Evolutionary conservation across 2,329 filamentous ascomycete genomes (phyloP), one percentile per base, ranked within the genome.

Genomic region (Pyrenochaeta sp.): DNA sequence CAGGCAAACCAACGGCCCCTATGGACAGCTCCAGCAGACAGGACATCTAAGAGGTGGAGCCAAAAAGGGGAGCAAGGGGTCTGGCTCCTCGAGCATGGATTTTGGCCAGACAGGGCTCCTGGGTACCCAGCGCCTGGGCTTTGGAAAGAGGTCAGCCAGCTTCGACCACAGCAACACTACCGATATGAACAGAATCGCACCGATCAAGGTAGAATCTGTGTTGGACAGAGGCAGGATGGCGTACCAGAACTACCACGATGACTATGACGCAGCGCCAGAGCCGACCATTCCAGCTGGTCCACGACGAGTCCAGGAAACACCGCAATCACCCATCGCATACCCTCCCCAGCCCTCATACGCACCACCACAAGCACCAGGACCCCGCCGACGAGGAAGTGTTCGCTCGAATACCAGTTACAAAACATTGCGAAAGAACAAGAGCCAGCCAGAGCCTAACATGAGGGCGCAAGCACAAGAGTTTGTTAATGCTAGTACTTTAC

Each of bases 251-350:
- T 74, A 81, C 61, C 75, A 79, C 55, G 76, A 80, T 58, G 82
- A 87, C 59, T 85, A 87, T 72, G 88, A 94, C 66, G 88, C 90
- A 37, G 92, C 91, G 18, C 92, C 93, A 10, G 93, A 87, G 24
- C 93, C 93, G 4, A 92, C 85, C 19, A 80, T 96, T 23, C 90
- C 90, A 22, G 87, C 81, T 35, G 92, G 92, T 4, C 90, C 92
- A 43, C 84, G 90, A 51, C 75, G 81, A 54, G 60, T 71, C 31
- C 73, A 72, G 28, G 73, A 76, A 17, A 60, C 72, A 42, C 65
- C 48, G 6, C 73, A 75, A 42, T 72, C 78, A 17, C 63, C 70
- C 29, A 55, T 65, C 22, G 55, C 63, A 5, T 65, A 62, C 53
- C 72, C 68, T 59, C 65, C 65, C 34, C 75, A 69, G 53, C 72